Evolutionary conservation across 441 rosid genomes (phyloP).

Genomic region (Pelargonium cotyledonis): DNA sequence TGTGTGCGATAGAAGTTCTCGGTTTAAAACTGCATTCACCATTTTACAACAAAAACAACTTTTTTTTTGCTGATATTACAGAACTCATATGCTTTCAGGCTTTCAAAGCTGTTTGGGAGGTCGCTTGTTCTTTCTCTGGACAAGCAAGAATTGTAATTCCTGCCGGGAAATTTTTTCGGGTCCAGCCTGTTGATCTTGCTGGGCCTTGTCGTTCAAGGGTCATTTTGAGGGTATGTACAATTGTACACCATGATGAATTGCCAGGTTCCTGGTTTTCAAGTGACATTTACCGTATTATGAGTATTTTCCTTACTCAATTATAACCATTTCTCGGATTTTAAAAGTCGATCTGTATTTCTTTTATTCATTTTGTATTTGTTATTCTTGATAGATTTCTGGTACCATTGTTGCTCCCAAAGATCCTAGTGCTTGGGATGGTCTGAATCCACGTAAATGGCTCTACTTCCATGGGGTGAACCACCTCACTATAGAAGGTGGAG

Average conservation of each 20-base stretch:
- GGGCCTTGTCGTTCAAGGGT: conserved; percentile 83
- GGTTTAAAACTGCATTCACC: too few species aligned
- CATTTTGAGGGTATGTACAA: conserved; percentile 44
- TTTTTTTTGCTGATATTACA: not conserved
- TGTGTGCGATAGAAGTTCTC: too few species aligned
- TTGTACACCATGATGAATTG: not conserved
- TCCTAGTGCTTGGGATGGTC: conserved; percentile 66
- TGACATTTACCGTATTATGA: not conserved
- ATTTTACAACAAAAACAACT: not conserved
- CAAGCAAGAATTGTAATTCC: conserved; percentile 54
- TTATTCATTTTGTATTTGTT: conserved; percentile 15
- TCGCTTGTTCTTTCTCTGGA: conserved; percentile 57
- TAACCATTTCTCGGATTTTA: not conserved
- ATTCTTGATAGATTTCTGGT: conserved; percentile 53
- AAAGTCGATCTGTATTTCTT: not conserved
- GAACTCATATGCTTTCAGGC: conserved; percentile 40
- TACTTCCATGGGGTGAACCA: conserved; percentile 69
- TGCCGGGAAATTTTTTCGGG: conserved; percentile 41
- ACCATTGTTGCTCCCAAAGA: conserved; percentile 66
- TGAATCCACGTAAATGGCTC: conserved; percentile 71
- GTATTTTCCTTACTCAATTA: not conserved
- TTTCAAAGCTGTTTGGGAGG: conserved; percentile 56
- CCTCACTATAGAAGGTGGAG: conserved; percentile 70
- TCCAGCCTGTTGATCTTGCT: conserved; percentile 54
- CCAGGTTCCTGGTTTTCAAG: not conserved